Evolutionary conservation across 208 protist species (phyloP), one percentile per base, ranked within the genome.

Genomic region (Leishmania gerbilli): DNA sequence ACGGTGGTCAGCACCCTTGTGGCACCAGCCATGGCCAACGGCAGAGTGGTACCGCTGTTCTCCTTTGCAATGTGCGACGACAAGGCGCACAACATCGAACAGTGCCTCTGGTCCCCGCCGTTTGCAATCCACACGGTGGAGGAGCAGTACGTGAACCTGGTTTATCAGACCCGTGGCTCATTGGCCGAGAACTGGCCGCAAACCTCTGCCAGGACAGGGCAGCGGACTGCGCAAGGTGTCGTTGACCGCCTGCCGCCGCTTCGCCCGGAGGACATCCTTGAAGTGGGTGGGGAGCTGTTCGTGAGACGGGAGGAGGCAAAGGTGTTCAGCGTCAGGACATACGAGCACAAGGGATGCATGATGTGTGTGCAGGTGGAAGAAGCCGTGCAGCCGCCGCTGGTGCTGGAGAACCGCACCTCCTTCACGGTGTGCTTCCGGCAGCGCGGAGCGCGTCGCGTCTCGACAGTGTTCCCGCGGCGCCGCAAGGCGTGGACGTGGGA

Each of bases 361-460:
- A 88, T 91, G 69, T 93, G 88, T 62, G 88, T 94, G 49, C 87
- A 91, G 17, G 40, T 96, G 34, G 85, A 83, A 24, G 85, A 87
- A n/a, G 87, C 89, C 13, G 53, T 79, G 47, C 80, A 80, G 58
- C 91, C 93, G 27, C 93, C 93, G 27, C 86, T 92, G 79, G 83
- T 93, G n/a, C 74, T 96, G 55, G 93, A 96, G 74, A 96, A 96
- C 77, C 90, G 93, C 64, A 93, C 91, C 1, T 76, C 84, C 27
- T 95, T 83, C 78, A 88, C 86, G 42, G 74, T 93, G 31, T 87
- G 82, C 71, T 86, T 92, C 72, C 76, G 86, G 74, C 93, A 96
- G 79, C 84, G 81, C 62, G 86, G 60, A 24, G 37, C 71, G 77
- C 80, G 75, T n/a, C 81, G 76, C 51, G 47, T 67, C 3, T 80